These are phyloP conservation scores for Citrus medica DNA, from an alignment of 345 rosid genomes.

Conservation along the genomic window DNA sequence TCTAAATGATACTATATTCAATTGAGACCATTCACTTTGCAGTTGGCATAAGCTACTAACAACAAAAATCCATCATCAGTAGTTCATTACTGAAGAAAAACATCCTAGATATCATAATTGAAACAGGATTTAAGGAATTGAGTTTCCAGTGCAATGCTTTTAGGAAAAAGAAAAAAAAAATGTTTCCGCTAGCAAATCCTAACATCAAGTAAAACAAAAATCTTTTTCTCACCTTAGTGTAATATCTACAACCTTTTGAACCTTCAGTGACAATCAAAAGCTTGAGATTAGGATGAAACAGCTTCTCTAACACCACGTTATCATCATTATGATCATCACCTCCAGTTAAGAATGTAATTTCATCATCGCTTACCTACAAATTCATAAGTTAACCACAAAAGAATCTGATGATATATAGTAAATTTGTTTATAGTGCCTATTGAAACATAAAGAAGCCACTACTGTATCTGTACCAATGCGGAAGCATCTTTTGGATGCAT, in stretches of 20 bases:
- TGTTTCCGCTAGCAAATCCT: neutral
- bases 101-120: neutral
- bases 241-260: slow-evolving; percentile 87
- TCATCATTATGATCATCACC: slow-evolving; percentile 66
- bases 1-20: neutral
- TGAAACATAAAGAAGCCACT: neutral
- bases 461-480: neutral
- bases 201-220: neutral
- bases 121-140: neutral
- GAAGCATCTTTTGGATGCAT: neutral
- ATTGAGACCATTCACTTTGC: neutral
- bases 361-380: slow-evolving; percentile 88
- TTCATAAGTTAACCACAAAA: slow-evolving; percentile 6
- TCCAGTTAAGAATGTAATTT: slow-evolving; percentile 72
- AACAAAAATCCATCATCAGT: neutral
- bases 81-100: neutral
- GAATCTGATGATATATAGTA: neutral
- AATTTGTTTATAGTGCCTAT: neutral
- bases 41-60: neutral
- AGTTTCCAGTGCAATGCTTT: neutral
- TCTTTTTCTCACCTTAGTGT: slow-evolving; percentile 60
- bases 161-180: neutral
- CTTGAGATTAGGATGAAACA: slow-evolving; percentile 73
- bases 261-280: slow-evolving; percentile 95
- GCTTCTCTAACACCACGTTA: slow-evolving; percentile 58